Percentiles rank a stretch among this genome's conserved stretches.
These are phyloP conservation scores for Hypoxylon sp. DNA, from an alignment of 2,329 filamentous ascomycete genomes.

Conservation along the genomic window DNA sequence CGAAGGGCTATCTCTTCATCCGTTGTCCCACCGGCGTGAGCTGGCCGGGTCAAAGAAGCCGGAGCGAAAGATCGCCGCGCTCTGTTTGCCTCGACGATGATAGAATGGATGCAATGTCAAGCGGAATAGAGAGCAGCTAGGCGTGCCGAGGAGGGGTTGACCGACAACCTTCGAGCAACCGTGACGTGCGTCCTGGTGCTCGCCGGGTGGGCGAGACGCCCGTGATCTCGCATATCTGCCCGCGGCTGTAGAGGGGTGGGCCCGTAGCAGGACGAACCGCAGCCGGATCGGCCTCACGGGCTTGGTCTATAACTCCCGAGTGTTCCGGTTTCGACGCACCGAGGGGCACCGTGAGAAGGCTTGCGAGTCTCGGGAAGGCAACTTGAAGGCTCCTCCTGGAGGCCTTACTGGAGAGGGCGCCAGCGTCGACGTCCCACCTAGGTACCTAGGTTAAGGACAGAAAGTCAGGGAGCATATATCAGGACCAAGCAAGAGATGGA, in stretches of 20 bases:
- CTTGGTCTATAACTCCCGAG: slow-evolving; percentile 22
- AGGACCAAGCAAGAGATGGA: too few relatives aligned
- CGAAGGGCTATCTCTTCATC: slow-evolving; percentile 13
- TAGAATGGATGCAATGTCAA: too few relatives aligned
- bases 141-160: too few relatives aligned
- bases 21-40: slow-evolving; percentile 24
- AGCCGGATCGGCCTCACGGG: slow-evolving; percentile 26
- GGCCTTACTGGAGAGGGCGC: slow-evolving; percentile 14
- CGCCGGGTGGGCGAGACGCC: slow-evolving; percentile 26
- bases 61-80: too few relatives aligned
- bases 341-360: neutral
- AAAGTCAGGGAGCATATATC: too few relatives aligned
- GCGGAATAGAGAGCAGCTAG: too few relatives aligned
- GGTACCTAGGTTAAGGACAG: too few relatives aligned
- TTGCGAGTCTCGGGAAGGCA: neutral
- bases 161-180: too few relatives aligned
- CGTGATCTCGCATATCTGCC: slow-evolving; percentile 30
- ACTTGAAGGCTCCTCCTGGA: neutral
- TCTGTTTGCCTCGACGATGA: too few relatives aligned
- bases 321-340: slow-evolving; percentile 19
- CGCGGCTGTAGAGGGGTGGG: slow-evolving; percentile 16
- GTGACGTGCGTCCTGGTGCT: slow-evolving; percentile 23
- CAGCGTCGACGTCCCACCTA: slow-evolving; percentile 13
- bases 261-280: slow-evolving; percentile 13
- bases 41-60: slow-evolving; percentile 19